These are phyloP conservation scores for Colletotrichum viniferum DNA, from an alignment of 2,329 filamentous ascomycete species.

Conservation along the genomic window DNA sequence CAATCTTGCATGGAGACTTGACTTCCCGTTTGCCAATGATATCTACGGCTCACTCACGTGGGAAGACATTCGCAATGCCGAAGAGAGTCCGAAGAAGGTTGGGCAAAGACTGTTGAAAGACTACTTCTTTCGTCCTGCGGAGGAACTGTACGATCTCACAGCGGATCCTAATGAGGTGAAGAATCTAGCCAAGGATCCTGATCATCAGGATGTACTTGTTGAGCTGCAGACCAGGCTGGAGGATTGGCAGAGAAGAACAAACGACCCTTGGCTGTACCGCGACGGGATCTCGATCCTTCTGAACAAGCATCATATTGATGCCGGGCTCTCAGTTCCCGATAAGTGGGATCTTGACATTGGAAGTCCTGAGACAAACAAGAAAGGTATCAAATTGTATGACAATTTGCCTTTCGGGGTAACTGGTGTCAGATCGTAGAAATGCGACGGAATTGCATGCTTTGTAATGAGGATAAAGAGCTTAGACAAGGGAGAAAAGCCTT, in stretches of 20 bases:
- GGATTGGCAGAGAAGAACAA: background rate
- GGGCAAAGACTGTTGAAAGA: background rate
- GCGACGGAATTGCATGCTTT: background rate
- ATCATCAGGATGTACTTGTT: background rate
- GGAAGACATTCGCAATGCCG: conserved; percentile 42
- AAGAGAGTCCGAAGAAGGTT: conserved; percentile 16
- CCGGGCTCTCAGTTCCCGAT: background rate
- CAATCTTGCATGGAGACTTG: conserved; percentile 18
- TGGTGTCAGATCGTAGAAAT: background rate
- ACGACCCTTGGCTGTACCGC: background rate
- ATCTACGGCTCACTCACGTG: conserved; percentile 47
- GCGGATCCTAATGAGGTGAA: background rate
- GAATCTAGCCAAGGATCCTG: background rate
- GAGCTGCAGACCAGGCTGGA: background rate
- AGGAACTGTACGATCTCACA: background rate
- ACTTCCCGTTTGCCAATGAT: conserved; percentile 53
- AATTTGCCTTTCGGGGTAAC: background rate
- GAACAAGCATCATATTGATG: background rate
- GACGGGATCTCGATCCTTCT: background rate
- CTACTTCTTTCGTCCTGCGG: background rate
- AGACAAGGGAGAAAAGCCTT: background rate
- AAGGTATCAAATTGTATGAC: background rate
- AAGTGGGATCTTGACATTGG: background rate
- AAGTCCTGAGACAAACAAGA: background rate
- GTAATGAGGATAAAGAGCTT: background rate